These are phyloP conservation scores for Saturnispora besseyi DNA, from an alignment of 805 yeast species.

Conservation along the genomic window DNA sequence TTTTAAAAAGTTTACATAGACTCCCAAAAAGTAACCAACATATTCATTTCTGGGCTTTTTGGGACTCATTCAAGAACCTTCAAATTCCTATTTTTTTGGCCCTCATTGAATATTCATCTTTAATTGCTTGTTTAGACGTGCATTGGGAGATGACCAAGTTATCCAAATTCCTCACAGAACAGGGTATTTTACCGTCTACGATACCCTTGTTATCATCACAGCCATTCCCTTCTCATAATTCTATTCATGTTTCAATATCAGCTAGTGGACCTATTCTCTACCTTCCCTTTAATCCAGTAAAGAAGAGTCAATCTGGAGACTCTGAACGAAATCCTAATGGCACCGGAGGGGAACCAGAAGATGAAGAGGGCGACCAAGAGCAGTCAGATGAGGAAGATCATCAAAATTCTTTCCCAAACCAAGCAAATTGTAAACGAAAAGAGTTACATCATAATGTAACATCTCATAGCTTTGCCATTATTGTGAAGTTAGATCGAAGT, in stretches of 20 bases:
- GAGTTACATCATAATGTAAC: conserved; percentile 21
- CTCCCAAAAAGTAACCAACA: too few relatives aligned
- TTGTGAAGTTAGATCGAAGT: conserved; percentile 36
- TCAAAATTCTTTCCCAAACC: not conserved
- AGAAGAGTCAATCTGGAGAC: conserved; percentile 14
- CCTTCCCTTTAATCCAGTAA: conserved; percentile 28
- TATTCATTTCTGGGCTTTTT: not conserved
- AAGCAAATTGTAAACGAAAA: not conserved
- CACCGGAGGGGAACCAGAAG: conserved; percentile 9
- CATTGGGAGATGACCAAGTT: conserved; percentile 1
- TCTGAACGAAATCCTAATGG: conserved; percentile 13
- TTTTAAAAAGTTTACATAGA: too few relatives aligned
- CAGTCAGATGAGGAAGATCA: conserved; percentile 11
- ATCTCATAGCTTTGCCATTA: conserved; percentile 44
- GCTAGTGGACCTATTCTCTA: conserved; percentile 27
- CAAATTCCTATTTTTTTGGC: not conserved
- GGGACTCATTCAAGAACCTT: not conserved
- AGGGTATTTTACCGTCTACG: conserved; percentile 4
- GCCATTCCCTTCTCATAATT: not conserved
- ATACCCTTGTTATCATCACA: not conserved
- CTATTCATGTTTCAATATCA: conserved; percentile 2
- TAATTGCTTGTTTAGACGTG: not conserved
- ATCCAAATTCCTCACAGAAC: conserved; percentile 4
- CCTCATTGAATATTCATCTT: not conserved
- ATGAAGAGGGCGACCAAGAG: conserved; percentile 19